Percentiles rank a stretch among this genome's conserved stretches.
phyloP scores from a whole-genome alignment of 495 filamentous ascomycete species.

The Penicillium bovifimosum region DNA sequence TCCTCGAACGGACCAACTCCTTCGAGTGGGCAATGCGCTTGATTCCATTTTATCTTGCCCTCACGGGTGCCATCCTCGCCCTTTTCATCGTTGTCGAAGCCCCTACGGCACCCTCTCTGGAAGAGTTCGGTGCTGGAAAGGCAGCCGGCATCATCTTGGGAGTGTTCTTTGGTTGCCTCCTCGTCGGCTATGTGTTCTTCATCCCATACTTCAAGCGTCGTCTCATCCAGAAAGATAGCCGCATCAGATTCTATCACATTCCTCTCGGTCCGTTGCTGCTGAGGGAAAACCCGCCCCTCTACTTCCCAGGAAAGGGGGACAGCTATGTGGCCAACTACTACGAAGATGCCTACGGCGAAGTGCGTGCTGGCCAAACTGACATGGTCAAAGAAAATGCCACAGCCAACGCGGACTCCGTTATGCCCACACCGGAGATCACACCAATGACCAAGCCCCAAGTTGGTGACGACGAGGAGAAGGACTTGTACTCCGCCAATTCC shows the following conservation, averaged over 20 bases:
- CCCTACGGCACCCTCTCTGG: slow-evolving; percentile 32
- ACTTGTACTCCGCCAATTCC: slow-evolving; percentile 32
- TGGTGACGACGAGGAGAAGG: slow-evolving; percentile 58
- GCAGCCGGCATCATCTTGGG: slow-evolving; percentile 53
- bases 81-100: slow-evolving; percentile 54
- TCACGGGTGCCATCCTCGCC: slow-evolving; percentile 55
- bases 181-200: slow-evolving; percentile 53
- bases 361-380: slow-evolving; percentile 18
- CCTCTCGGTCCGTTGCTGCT: slow-evolving; percentile 52
- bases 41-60: slow-evolving; percentile 57
- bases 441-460: slow-evolving; percentile 31
- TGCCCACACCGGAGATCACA: slow-evolving; percentile 64
- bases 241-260: slow-evolving; percentile 53
- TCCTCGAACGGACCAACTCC: slow-evolving; percentile 54
- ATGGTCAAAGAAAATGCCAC: slow-evolving; percentile 1
- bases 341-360: slow-evolving; percentile 31
- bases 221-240: slow-evolving; percentile 50
- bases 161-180: slow-evolving; percentile 48
- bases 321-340: slow-evolving; percentile 46
- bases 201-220: slow-evolving; percentile 58
- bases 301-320: slow-evolving; percentile 43
- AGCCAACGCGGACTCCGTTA: slow-evolving; percentile 52
- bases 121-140: slow-evolving; percentile 46
- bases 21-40: slow-evolving; percentile 51
- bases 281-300: slow-evolving; percentile 37